Evolutionary conservation across 352 stramenopile species (phyloP).

Genomic region (Phytophthora sp.): DNA sequence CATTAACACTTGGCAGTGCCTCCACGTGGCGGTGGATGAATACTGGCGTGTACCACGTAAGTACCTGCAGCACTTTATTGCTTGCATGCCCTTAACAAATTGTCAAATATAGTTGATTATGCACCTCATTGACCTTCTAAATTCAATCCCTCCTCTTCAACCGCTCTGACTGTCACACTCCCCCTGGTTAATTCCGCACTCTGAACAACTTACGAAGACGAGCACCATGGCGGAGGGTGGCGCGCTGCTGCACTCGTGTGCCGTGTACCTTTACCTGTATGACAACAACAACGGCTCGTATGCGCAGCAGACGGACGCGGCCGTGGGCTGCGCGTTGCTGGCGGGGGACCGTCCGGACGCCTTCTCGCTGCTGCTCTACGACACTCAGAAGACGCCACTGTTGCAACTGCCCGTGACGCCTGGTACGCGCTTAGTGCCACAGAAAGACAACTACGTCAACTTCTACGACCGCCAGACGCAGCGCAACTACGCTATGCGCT

Average conservation of each 20-base stretch:
- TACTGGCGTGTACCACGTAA: not conserved
- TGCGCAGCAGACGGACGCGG: slow-evolving; percentile 61
- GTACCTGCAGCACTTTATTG: not conserved
- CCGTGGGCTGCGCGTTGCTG: slow-evolving; percentile 69
- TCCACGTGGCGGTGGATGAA: too few relatives aligned
- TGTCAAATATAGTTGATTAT: slow-evolving; percentile 10
- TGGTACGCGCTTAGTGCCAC: slow-evolving; percentile 54
- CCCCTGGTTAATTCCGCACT: not conserved
- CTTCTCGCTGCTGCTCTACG: slow-evolving; percentile 78
- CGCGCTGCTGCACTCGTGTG: slow-evolving; percentile 68
- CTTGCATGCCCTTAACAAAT: not conserved
- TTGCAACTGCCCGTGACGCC: slow-evolving; percentile 50
- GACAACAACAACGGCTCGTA: slow-evolving; percentile 58
- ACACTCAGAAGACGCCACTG: slow-evolving; percentile 70
- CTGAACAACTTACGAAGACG: not conserved
- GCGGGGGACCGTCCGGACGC: slow-evolving; percentile 12
- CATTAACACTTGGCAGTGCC: too few relatives aligned
- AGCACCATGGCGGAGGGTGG: slow-evolving; percentile 48
- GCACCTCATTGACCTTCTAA: slow-evolving; percentile 4
- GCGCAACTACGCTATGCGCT: slow-evolving; percentile 78
- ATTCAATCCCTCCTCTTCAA: slow-evolving; percentile 16
- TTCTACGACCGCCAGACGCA: slow-evolving; percentile 60
- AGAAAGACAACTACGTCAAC: slow-evolving; percentile 80
- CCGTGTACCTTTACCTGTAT: slow-evolving; percentile 78
- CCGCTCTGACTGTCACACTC: not conserved